A percentile compares a stretch with the other conserved stretches of the same genome.
These are phyloP conservation scores for Urtica urens DNA, from an alignment of 306 rosid species.

Conservation along the genomic window DNA sequence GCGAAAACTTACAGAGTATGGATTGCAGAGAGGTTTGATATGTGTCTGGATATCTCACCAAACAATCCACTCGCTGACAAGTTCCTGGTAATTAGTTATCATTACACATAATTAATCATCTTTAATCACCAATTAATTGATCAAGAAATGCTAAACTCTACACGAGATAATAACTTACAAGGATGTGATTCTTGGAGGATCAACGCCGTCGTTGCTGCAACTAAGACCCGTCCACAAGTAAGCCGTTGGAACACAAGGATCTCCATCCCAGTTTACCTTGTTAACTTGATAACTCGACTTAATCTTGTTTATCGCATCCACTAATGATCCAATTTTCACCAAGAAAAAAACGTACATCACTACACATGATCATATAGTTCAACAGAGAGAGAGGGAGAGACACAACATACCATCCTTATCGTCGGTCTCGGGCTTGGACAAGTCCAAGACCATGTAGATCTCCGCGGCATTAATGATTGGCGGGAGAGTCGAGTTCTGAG, in stretches of 20 bases:
- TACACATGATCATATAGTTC: not conserved
- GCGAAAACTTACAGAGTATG: slow-evolving; percentile 34
- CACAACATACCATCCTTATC: slow-evolving; percentile 30
- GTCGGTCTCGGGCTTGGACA: slow-evolving; percentile 23
- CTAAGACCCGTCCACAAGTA: slow-evolving; percentile 36
- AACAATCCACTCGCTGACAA: slow-evolving; percentile 34
- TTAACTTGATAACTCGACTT: slow-evolving; percentile 17
- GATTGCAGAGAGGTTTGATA: slow-evolving; percentile 19
- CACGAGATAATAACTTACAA: slow-evolving; percentile 22
- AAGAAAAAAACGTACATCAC: not conserved
- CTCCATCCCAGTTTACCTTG: slow-evolving; percentile 39
- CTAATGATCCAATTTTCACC: slow-evolving; percentile 14
- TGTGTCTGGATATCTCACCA: slow-evolving; percentile 20
- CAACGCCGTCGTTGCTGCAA: slow-evolving; percentile 21
- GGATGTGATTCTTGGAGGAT: slow-evolving; percentile 23
- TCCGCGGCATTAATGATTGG: slow-evolving; percentile 57
- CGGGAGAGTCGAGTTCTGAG: slow-evolving; percentile 30
- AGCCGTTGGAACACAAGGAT: slow-evolving; percentile 31
- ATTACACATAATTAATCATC: not conserved
- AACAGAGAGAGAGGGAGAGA: not conserved
- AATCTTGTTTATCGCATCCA: slow-evolving; percentile 26
- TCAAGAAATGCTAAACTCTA: not conserved
- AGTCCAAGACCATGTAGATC: slow-evolving; percentile 18
- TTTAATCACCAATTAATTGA: not conserved
- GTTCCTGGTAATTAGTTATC: slow-evolving; percentile 14